Evolutionary conservation across 2,329 filamentous ascomycete species (phyloP).

Genomic region (Plenodomus lindquistii): DNA sequence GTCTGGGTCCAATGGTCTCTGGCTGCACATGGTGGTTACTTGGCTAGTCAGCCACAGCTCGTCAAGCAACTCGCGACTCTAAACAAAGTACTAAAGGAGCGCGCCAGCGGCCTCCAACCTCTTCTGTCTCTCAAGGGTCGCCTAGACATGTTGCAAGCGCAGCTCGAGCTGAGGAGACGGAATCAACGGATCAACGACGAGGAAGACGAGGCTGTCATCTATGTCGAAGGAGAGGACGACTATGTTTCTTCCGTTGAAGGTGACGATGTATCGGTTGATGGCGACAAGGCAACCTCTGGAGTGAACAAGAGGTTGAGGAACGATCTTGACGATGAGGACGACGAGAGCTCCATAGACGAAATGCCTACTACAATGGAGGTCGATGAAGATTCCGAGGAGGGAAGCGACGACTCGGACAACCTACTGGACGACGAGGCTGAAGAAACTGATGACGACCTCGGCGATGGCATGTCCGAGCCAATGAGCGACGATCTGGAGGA

Average conservation of each 20-base stretch:
- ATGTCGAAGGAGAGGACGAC: slow-evolving; percentile 80
- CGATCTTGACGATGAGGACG: slow-evolving; percentile 31
- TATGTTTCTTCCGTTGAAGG: slow-evolving; percentile 54
- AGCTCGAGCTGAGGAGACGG: slow-evolving; percentile 77
- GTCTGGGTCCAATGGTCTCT: slow-evolving; percentile 96
- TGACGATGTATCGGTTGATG: slow-evolving; percentile 52
- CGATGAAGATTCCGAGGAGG: slow-evolving; percentile 52
- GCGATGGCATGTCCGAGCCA: slow-evolving; percentile 53
- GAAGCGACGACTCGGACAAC: slow-evolving; percentile 42
- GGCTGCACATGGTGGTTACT: slow-evolving; percentile 85
- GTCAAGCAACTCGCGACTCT: slow-evolving; percentile 76
- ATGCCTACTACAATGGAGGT: slow-evolving; percentile 56
- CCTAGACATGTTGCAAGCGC: slow-evolving; percentile 88
- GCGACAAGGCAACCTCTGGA: slow-evolving; percentile 17
- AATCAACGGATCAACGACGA: slow-evolving; percentile 64
- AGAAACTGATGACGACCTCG: slow-evolving; percentile 52
- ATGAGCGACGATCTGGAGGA: slow-evolving; percentile 53
- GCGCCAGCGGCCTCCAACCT: slow-evolving; percentile 78
- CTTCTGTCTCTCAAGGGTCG: slow-evolving; percentile 91
- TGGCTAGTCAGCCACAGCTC: slow-evolving; percentile 84
- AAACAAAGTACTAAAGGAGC: slow-evolving; percentile 84
- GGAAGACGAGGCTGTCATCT: slow-evolving; percentile 75
- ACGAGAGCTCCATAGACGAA: slow-evolving; percentile 58
- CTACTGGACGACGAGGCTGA: slow-evolving; percentile 57
- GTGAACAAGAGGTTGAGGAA: slow-evolving; percentile 29